A percentile compares a stretch with the other conserved stretches of the same genome.
Conservation (phyloP, 2,329 filamentous ascomycete species). For the Penicillium sp. region DNA sequence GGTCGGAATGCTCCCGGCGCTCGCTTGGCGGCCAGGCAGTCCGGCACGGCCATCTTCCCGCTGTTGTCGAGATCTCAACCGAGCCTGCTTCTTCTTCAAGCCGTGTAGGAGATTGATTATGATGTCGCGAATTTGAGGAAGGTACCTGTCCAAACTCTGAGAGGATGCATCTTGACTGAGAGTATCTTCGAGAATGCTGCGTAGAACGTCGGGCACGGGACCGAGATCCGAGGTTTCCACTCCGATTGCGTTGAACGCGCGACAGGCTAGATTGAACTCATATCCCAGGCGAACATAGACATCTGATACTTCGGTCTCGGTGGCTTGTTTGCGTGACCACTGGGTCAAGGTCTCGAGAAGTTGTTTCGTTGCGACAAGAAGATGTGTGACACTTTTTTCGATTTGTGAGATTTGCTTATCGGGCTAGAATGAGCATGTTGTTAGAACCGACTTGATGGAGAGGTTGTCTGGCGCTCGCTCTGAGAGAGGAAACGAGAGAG, state of each 20-base stretch:
- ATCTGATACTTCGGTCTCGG: conserved; percentile 92
- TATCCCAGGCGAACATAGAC: conserved; percentile 97
- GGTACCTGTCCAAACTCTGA: conserved; percentile 85
- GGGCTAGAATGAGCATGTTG: conserved; percentile 43
- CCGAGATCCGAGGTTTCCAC: conserved; percentile 92
- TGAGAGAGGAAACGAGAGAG: too few relatives aligned
- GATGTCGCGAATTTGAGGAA: conserved; percentile 92
- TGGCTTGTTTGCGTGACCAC: conserved; percentile 90
- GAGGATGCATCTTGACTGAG: conserved; percentile 93
- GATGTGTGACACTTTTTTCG: conserved; percentile 96
- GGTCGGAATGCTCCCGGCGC: conserved; percentile 43
- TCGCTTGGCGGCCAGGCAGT: conserved; percentile 38
- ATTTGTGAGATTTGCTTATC: conserved; percentile 84
- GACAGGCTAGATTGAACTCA: conserved; percentile 98
- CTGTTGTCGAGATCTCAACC: conserved; percentile 57
- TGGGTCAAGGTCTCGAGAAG: conserved; percentile 94
- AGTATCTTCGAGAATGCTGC: conserved; percentile 88
- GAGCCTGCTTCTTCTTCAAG: conserved; percentile 93
- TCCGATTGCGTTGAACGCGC: conserved; percentile 92
- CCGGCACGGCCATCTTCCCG: conserved; percentile 42
- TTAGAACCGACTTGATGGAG: background rate
- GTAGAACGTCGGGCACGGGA: conserved; percentile 85
- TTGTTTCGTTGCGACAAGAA: conserved; percentile 95
- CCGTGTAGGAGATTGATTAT: conserved; percentile 97
- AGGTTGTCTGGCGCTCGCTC: background rate